Conservation (phyloP, 2,329 filamentous ascomycete species). For the Calonectria multiphialidica region DNA sequence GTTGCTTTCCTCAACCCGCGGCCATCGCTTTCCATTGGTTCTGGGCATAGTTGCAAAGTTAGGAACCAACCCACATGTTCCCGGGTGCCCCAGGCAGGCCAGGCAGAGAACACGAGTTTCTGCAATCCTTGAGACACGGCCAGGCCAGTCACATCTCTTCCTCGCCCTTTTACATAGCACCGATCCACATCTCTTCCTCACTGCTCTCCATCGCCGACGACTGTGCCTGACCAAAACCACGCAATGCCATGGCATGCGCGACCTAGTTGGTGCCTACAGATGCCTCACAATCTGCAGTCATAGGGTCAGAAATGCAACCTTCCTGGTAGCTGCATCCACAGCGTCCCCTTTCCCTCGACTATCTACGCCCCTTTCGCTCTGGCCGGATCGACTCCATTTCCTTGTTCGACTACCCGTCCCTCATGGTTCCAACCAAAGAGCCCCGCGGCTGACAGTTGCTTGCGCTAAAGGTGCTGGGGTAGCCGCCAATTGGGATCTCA, state of each 20-base stretch:
- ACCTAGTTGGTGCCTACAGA: conserved; percentile 25
- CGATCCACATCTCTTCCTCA: conserved; percentile 20
- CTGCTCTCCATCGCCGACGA: conserved; percentile 7
- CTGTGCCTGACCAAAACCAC: conserved; percentile 16
- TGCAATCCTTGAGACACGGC: background rate
- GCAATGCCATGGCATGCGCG: conserved; percentile 10
- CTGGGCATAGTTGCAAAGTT: conserved; percentile 6
- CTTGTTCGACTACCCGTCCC: background rate
- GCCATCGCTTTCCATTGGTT: conserved; percentile 5
- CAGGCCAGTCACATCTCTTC: conserved; percentile 16
- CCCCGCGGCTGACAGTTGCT: conserved; percentile 28
- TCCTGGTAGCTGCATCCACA: conserved; percentile 1
- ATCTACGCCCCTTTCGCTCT: background rate
- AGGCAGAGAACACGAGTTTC: conserved; percentile 38
- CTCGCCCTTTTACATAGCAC: conserved; percentile 8
- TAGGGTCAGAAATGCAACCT: conserved; percentile 24
- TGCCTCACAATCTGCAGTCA: conserved; percentile 26
- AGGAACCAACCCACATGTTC: conserved; percentile 33
- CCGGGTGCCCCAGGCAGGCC: conserved; percentile 40
- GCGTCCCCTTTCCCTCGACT: background rate
- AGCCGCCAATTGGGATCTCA: conserved; percentile 28
- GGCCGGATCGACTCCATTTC: conserved; percentile 4
- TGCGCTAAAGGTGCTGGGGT: conserved; percentile 1
- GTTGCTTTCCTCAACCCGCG: conserved; percentile 5
- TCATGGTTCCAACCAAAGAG: conserved; percentile 21